Conservation (phyloP, 2,329 filamentous ascomycete genomes). For the Calonectria hongkongensis region DNA sequence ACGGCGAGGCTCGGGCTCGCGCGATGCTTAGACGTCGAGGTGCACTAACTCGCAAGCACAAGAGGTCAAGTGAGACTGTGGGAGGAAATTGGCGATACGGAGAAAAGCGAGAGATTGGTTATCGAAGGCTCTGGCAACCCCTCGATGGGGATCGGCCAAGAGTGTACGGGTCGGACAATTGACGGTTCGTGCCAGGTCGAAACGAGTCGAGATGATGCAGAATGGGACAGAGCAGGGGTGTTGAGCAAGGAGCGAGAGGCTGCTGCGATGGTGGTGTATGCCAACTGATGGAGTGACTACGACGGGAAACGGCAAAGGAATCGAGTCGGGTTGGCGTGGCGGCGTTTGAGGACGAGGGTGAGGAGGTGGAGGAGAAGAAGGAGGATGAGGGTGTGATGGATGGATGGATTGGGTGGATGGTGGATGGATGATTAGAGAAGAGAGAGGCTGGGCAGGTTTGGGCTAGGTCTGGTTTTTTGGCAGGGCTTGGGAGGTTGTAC, state of each 20-base stretch:
- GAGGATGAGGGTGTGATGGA: conserved; percentile 32
- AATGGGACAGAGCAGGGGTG: conserved; percentile 30
- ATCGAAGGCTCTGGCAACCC: conserved; percentile 42
- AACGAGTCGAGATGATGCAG: conserved; percentile 29
- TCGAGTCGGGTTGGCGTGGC: conserved; percentile 28
- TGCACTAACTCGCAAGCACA: conserved; percentile 22
- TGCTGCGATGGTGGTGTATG: conserved; percentile 19
- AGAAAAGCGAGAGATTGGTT: conserved; percentile 27
- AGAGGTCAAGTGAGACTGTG: background rate
- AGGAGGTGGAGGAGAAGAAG: conserved; percentile 25
- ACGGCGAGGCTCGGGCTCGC: conserved; percentile 37
- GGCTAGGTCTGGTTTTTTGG: conserved; percentile 39
- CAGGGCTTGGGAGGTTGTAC: conserved; percentile 33
- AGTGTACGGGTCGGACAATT: conserved; percentile 39
- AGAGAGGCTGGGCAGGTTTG: conserved; percentile 37
- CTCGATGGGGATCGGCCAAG: conserved; percentile 43
- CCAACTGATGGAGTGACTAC: conserved; percentile 30
- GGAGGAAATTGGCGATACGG: conserved; percentile 29
- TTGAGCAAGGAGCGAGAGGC: conserved; percentile 16
- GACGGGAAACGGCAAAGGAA: conserved; percentile 19
- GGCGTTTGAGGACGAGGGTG: conserved; percentile 31
- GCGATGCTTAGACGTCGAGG: conserved; percentile 28
- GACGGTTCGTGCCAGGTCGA: conserved; percentile 29
- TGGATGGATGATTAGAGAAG: conserved; percentile 33
- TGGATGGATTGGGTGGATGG: conserved; percentile 30